A percentile compares a stretch with the other conserved stretches of the same genome.
Conservation (phyloP, 1,139 yeast species). For the Pichia sp. region DNA sequence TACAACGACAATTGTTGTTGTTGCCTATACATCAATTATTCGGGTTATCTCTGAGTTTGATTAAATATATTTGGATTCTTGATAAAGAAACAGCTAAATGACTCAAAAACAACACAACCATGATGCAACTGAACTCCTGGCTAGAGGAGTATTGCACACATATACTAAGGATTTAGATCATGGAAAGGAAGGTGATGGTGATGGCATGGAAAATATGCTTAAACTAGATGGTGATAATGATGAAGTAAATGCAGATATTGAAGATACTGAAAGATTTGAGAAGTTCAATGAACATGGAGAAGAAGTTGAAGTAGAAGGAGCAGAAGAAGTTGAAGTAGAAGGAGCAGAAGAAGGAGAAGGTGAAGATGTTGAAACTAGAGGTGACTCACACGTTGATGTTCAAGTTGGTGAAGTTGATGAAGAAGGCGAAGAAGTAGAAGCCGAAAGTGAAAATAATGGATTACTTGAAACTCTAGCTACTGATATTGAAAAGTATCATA, state of each 20-base stretch:
- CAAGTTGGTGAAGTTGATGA: slow-evolving; percentile 1
- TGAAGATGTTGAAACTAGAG: neutral
- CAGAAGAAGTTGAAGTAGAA: neutral
- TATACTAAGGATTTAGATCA: neutral
- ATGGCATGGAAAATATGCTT: neutral
- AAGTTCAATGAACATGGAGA: too few species aligned
- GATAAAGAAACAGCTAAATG: neutral
- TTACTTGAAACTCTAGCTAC: slow-evolving; percentile 22
- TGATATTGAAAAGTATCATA: slow-evolving; percentile 26
- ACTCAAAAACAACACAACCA: neutral
- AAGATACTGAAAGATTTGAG: too few species aligned
- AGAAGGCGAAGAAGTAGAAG: slow-evolving; percentile 5
- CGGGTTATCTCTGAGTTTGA: too few species aligned
- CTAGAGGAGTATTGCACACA: neutral
- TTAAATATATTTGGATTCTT: neutral
- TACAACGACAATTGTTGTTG: slow-evolving; percentile 1
- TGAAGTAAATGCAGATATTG: neutral
- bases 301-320: too few species aligned
- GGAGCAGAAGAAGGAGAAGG: neutral
- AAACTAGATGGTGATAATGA: neutral
- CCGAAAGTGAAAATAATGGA: slow-evolving; percentile 1
- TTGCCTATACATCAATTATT: neutral
- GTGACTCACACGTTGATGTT: neutral
- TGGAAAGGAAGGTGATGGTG: neutral
- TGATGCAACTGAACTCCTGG: neutral